Evolutionary conservation across 441 rosid species (phyloP).

Genomic region (Corymbia calophylla): DNA sequence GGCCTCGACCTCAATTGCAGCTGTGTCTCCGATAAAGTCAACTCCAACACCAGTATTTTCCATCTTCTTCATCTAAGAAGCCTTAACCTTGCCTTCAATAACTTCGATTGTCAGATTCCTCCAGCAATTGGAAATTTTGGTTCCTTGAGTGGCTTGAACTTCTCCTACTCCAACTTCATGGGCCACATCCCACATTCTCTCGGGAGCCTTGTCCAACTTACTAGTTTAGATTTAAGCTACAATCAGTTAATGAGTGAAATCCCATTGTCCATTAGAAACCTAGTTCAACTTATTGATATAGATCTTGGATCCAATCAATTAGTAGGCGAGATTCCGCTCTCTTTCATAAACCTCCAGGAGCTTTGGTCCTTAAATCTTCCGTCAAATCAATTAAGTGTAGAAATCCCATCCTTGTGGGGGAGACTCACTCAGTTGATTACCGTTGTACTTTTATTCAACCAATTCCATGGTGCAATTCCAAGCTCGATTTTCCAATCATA

Average conservation of each 20-base stretch:
- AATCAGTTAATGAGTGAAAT: slow-evolving; percentile 6
- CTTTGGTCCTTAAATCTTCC: not conserved
- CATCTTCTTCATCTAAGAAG: not conserved
- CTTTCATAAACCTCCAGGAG: not conserved
- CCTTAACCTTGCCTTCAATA: not conserved
- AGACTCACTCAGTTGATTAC: too few relatives aligned
- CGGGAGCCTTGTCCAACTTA: not conserved
- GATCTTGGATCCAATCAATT: not conserved
- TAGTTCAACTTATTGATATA: not conserved
- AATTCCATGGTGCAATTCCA: not conserved
- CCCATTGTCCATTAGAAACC: not conserved
- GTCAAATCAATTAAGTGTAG: not conserved
- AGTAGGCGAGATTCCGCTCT: too few relatives aligned
- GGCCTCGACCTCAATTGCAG: not conserved
- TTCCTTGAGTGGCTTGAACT: not conserved
- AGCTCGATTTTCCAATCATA: not conserved
- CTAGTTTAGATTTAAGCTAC: not conserved
- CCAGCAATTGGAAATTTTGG: not conserved
- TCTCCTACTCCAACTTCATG: not conserved
- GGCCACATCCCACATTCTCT: slow-evolving; percentile 5
- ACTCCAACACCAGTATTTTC: slow-evolving; percentile 1
- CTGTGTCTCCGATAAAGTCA: not conserved
- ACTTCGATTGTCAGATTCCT: not conserved
- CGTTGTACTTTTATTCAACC: not conserved
- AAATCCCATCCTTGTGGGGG: too few relatives aligned